A percentile compares a stretch with the other conserved stretches of the same genome.
These are phyloP conservation scores for Podospora pseudoanserina DNA, from an alignment of 495 filamentous ascomycete genomes.

Conservation along the genomic window DNA sequence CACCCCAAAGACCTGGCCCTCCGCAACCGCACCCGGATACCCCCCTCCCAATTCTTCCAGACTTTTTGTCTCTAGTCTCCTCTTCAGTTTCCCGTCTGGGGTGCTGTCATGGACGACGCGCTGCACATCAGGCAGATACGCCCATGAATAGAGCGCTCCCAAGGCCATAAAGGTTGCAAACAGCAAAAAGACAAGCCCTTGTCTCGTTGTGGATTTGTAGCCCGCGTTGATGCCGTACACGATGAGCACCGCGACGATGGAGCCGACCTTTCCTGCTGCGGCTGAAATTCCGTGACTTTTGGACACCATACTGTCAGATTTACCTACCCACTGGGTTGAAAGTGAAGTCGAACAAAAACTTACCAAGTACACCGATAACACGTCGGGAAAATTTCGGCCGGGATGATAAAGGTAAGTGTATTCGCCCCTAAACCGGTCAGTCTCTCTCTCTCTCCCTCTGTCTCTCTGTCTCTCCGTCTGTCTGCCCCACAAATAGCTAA, in stretches of 20 bases:
- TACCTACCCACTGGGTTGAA: not conserved
- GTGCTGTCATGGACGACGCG: conserved; percentile 18
- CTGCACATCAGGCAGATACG: conserved; percentile 35
- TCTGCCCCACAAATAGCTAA: not conserved
- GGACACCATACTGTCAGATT: not conserved
- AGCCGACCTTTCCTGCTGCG: conserved; percentile 78
- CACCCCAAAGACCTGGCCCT: conserved; percentile 30
- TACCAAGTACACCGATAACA: conserved; percentile 72
- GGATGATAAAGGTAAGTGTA: conserved; percentile 86
- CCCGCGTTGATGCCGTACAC: conserved; percentile 45
- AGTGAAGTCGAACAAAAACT: not conserved
- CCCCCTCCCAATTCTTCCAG: conserved; percentile 38
- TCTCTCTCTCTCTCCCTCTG: no score
- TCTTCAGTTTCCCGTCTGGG: conserved; percentile 3
- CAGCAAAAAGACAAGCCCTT: conserved; percentile 36
- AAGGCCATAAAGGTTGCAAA: conserved; percentile 35
- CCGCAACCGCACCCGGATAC: conserved; percentile 21
- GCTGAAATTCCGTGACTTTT: conserved; percentile 72
- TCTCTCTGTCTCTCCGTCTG: not conserved
- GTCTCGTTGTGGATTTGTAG: conserved; percentile 26
- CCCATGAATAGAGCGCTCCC: conserved; percentile 36
- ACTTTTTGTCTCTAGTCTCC: conserved; percentile 25
- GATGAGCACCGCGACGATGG: conserved; percentile 57
- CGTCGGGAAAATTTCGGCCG: conserved; percentile 86
- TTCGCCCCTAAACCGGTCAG: conserved; percentile 56